These are phyloP conservation scores for Blastomyces parvus DNA, from an alignment of 2,329 filamentous ascomycete species.

Conservation along the genomic window DNA sequence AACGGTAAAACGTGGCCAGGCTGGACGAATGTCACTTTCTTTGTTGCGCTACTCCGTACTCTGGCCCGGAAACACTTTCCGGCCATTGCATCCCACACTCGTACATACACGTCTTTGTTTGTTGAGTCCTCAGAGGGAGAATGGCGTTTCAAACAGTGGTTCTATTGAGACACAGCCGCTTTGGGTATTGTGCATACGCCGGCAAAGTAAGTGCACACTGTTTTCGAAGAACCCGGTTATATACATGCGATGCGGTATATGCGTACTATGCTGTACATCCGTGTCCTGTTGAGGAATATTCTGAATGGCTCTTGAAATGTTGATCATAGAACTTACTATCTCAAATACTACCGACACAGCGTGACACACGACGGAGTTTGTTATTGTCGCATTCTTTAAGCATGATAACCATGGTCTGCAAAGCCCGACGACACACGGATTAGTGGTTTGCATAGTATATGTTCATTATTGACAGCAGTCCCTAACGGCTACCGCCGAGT, in stretches of 20 bases:
- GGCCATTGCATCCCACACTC: not conserved
- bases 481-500: not conserved
- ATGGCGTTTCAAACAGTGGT: no score
- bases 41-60: not conserved
- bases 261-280: not conserved
- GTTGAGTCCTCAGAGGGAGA: no score
- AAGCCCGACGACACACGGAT: not conserved
- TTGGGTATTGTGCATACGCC: no score
- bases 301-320: not conserved
- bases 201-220: not conserved
- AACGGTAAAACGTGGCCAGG: not conserved
- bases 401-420: not conserved
- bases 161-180: no score
- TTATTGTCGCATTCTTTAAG: not conserved
- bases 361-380: not conserved
- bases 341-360: not conserved
- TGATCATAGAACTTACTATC: not conserved
- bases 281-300: not conserved
- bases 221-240: not conserved
- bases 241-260: not conserved
- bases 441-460: not conserved
- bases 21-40: not conserved
- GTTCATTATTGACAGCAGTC: not conserved
- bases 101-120: no score
- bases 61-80: not conserved